Conservation (phyloP, 1,284 basidiomycete species). For the Porodaedalea pini region DNA sequence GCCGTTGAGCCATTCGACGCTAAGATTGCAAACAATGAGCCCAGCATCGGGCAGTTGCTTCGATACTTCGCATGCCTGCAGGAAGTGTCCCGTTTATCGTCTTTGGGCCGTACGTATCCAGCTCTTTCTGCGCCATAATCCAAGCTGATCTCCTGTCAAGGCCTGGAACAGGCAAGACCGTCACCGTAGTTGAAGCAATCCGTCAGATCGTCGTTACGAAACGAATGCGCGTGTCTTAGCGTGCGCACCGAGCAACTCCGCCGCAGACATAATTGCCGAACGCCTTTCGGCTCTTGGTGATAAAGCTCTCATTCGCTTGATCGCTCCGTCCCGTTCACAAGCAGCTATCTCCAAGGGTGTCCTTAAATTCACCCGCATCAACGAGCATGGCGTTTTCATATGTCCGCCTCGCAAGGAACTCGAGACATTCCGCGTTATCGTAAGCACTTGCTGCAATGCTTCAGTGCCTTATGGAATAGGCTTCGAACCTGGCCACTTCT, state of each 20-base stretch:
- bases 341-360: constrained; percentile 43
- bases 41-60: constrained; percentile 54
- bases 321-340: constrained; percentile 55
- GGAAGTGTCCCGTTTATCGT: constrained; percentile 56
- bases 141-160: constrained; percentile 29
- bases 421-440: constrained; percentile 48
- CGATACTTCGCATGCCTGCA: constrained; percentile 42
- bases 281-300: constrained; percentile 41
- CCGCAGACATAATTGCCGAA: constrained; percentile 55
- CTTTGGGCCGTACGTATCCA: constrained; percentile 60
- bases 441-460: constrained; percentile 60
- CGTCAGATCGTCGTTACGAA: constrained; percentile 47
- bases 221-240: constrained; percentile 51
- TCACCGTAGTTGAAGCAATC: constrained; percentile 64
- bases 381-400: constrained; percentile 41
- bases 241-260: constrained; percentile 63
- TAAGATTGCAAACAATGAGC: constrained; percentile 44
- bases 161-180: constrained; percentile 67
- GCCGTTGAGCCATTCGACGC: constrained; percentile 35
- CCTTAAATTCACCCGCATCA: constrained; percentile 39
- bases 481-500: constrained; percentile 34
- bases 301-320: constrained; percentile 54
- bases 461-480: constrained; percentile 54
- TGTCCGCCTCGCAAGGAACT: constrained; percentile 41
- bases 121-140: neutral